phyloP scores from a whole-genome alignment of 495 filamentous ascomycete genomes.

The Xylaria flabelliformis region DNA sequence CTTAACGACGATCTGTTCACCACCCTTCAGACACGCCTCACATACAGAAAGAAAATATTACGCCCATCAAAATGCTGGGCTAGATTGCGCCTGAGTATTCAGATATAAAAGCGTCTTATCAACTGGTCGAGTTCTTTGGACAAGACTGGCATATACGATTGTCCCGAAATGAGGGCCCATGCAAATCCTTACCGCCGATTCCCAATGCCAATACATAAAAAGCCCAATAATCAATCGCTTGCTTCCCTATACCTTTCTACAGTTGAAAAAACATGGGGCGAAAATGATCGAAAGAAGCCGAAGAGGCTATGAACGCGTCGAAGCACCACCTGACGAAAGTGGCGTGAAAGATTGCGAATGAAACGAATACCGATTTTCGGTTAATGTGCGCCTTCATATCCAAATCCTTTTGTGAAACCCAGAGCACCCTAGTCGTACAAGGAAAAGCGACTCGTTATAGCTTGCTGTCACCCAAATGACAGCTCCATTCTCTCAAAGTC shows the following conservation, averaged over 20 bases:
- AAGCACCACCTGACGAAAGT: neutral
- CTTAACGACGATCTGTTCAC: neutral
- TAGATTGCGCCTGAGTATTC: neutral
- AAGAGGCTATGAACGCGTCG: neutral
- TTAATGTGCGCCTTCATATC: neutral
- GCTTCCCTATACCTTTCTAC: slow-evolving; percentile 25
- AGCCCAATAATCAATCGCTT: slow-evolving; percentile 24
- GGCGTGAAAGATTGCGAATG: neutral
- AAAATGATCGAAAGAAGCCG: slow-evolving; percentile 3
- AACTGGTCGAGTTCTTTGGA: neutral
- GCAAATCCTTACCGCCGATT: slow-evolving; percentile 11
- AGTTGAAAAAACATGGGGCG: neutral
- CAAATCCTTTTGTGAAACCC: neutral
- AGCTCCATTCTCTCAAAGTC: slow-evolving; percentile 40
- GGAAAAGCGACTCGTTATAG: neutral
- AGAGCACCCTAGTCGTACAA: slow-evolving; percentile 9
- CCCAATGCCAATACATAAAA: slow-evolving; percentile 21
- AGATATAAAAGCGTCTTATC: slow-evolving; percentile 6
- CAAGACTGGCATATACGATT: neutral
- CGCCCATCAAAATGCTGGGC: neutral
- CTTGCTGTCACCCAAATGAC: slow-evolving; percentile 28
- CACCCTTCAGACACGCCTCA: neutral
- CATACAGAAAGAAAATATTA: neutral
- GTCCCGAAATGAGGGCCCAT: slow-evolving; percentile 1
- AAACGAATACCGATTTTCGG: slow-evolving; percentile 9